phyloP scores from a whole-genome alignment of 805 yeast genomes.

The Candida alai region DNA sequence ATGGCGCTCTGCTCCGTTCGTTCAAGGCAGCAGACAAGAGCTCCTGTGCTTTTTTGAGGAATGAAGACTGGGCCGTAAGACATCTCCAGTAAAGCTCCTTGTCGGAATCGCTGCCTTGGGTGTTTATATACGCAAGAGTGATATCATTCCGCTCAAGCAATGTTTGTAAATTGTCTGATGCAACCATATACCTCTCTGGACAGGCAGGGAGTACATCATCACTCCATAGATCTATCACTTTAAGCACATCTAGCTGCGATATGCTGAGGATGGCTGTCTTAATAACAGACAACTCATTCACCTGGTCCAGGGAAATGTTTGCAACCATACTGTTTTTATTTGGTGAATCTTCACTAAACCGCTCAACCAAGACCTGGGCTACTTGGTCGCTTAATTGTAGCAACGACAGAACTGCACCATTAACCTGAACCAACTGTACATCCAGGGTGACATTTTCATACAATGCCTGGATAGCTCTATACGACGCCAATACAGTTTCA shows the following conservation, averaged over 20 bases:
- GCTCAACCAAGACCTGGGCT: conserved; percentile 16
- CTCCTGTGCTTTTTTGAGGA: conserved; percentile 39
- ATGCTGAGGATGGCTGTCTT: conserved; percentile 28
- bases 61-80: conserved; percentile 32
- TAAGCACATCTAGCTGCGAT: conserved; percentile 19
- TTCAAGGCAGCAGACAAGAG: conserved; percentile 19
- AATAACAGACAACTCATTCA: conserved; percentile 28
- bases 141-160: conserved; percentile 35
- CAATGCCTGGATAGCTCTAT: conserved; percentile 26
- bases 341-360: conserved; percentile 15
- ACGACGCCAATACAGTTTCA: conserved; percentile 29
- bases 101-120: too few relatives aligned
- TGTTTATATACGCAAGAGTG: conserved; percentile 2
- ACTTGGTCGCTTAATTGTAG: conserved; percentile 16
- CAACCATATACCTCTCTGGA: conserved; percentile 37
- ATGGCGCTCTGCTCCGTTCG: conserved; percentile 11
- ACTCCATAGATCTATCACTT: conserved; percentile 33
- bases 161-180: conserved; percentile 42
- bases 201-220: conserved; percentile 18
- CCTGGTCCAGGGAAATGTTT: conserved; percentile 22
- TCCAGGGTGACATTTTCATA: conserved; percentile 22
- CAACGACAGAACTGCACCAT: conserved; percentile 16
- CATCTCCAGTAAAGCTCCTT: conserved; percentile 35
- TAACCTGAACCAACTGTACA: conserved; percentile 1
- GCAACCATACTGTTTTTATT: conserved; percentile 22